Base-by-base conservation (phyloP, 2,329 filamentous ascomycete species). In the Fusarium sp. region DNA sequence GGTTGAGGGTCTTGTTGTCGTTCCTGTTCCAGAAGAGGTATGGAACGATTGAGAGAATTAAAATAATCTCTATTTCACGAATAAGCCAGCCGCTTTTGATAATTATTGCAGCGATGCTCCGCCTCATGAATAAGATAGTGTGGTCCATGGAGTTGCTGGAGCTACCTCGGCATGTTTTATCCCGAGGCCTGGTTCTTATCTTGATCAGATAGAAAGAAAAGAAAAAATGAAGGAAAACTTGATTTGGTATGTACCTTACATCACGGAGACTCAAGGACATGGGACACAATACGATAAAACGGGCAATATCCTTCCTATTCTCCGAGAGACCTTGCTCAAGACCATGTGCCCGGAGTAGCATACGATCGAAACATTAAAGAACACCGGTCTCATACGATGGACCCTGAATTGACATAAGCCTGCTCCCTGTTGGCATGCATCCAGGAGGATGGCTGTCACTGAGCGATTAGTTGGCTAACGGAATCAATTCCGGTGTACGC, bases 21-120 rank as follows among this genome's bases (percentile, higher is more conserved):
- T 41, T 52, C 55, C 45, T 47, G 54, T 69, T 69, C 66, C 63
- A 69, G 66, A 69, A 67, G 59, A 24, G 51, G 62, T 35, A 68
- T 68, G 62, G 65, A 66, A 66, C 59, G 58, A 68, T 62, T 64
- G 45, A 61, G 51, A 62, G 52, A 56, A 56, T 44, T 42, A 48
- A 46, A 40, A 42, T 41, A 31, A 31, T 13, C 31, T 36, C 46
- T 29, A 32, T 29, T 35, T 40, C 24, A 44, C 22, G 34, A 53
- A 39, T 26, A 54, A 35, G 19, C 34, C 45, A 55, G 36, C 41
- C 44, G 44, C 32, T 45, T 45, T 41, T 28, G 32, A 46, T 28
- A 32, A 31, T 39, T 40, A 38, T 40, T 49, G 36, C 54, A 64
- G 34, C 31, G 19, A 3, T 19, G 19, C 19, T 19, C 19, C 19